Conservation (phyloP, 495 filamentous ascomycete species). For the Lasiosphaeria hispida region DNA sequence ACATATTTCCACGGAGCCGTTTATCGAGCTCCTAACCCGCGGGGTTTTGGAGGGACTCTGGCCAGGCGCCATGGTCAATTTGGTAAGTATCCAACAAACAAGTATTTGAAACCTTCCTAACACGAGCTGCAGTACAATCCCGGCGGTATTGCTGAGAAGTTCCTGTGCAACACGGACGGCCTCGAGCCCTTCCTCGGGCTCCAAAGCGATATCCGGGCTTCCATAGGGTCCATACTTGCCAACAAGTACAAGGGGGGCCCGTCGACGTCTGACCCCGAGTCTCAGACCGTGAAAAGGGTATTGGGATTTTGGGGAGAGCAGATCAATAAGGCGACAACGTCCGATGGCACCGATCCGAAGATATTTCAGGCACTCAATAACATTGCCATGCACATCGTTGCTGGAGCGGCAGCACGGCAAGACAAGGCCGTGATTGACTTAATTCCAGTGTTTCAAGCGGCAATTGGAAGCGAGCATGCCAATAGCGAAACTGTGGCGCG, state of each 20-base stretch:
- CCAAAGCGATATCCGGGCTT: constrained; percentile 25
- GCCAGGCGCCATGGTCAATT: constrained; percentile 33
- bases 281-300: constrained; percentile 18
- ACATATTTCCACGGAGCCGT: background rate
- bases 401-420: constrained; percentile 30
- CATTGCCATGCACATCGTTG: constrained; percentile 27
- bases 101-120: constrained; percentile 10
- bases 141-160: constrained; percentile 22
- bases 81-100: constrained; percentile 29
- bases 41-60: constrained; percentile 45
- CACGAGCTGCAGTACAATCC: constrained; percentile 22
- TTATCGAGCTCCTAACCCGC: constrained; percentile 31
- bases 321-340: constrained; percentile 15
- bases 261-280: constrained; percentile 28
- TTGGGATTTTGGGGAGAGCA: constrained; percentile 25
- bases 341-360: constrained; percentile 8
- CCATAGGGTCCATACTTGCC: constrained; percentile 31
- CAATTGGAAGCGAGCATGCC: constrained; percentile 13
- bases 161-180: constrained; percentile 23
- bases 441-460: constrained; percentile 22
- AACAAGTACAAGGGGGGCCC: constrained; percentile 37
- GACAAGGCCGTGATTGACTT: constrained; percentile 25
- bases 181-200: constrained; percentile 11
- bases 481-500: constrained; percentile 29
- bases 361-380: constrained; percentile 23